These are phyloP conservation scores for Ophiostoma angusticollis DNA, from an alignment of 2,329 filamentous ascomycete species.

Conservation along the genomic window DNA sequence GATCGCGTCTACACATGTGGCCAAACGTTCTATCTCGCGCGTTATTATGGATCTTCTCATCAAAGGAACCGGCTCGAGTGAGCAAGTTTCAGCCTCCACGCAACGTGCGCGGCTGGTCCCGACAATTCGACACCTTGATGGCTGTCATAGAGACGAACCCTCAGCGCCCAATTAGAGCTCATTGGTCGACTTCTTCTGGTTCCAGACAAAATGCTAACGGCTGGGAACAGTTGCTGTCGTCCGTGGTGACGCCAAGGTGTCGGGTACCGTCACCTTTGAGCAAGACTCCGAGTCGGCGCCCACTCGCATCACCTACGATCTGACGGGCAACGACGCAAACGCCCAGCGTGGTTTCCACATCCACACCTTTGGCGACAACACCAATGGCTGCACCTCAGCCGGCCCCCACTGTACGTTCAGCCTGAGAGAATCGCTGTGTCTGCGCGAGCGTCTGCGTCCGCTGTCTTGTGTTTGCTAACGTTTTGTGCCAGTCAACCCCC, in stretches of 20 bases:
- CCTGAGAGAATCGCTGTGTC: no score
- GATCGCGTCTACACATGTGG: not conserved
- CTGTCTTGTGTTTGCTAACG: not conserved
- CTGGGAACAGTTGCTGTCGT: constrained; percentile 84
- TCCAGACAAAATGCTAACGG: no score
- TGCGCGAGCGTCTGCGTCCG: not conserved
- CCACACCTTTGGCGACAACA: constrained; percentile 99
- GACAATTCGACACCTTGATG: constrained; percentile 31
- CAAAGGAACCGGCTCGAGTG: constrained; percentile 4
- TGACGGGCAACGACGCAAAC: constrained; percentile 84
- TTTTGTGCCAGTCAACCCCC: constrained; percentile 68
- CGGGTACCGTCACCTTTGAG: constrained; percentile 89
- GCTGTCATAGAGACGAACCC: constrained; percentile 10
- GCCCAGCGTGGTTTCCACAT: constrained; percentile 97
- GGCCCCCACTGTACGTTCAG: constrained; percentile 90
- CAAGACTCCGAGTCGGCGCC: constrained; percentile 69
- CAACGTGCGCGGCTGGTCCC: constrained; percentile 4
- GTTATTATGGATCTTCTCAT: not conserved
- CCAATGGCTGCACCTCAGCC: constrained; percentile 97
- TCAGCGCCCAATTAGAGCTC: no score
- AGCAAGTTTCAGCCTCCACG: constrained; percentile 9
- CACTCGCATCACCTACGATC: constrained; percentile 85
- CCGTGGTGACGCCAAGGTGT: constrained; percentile 94
- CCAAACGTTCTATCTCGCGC: no score
- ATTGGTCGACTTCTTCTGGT: no score